Conservation (phyloP, 2,329 filamentous ascomycete species). For the Didymella sp. region DNA sequence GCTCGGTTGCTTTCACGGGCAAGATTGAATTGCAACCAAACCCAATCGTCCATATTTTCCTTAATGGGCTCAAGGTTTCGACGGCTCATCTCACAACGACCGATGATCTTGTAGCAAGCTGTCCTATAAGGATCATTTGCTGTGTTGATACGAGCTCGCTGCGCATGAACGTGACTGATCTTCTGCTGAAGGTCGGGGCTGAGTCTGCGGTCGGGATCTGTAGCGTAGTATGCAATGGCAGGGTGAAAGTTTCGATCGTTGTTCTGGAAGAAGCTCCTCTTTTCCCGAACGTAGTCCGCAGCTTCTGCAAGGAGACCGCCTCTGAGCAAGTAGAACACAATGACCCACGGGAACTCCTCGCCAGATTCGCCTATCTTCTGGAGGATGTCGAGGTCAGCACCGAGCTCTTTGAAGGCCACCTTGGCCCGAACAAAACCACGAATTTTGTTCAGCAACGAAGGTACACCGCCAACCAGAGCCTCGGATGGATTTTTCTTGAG, state of each 20-base stretch:
- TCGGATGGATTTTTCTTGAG: conserved; percentile 86
- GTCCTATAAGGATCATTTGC: conserved; percentile 94
- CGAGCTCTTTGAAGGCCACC: conserved; percentile 80
- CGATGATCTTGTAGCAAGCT: conserved; percentile 97
- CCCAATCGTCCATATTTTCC: conserved; percentile 70
- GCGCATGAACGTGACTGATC: conserved; percentile 88
- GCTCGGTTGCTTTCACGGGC: conserved; percentile 67
- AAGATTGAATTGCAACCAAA: conserved; percentile 70
- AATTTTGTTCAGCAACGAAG: conserved; percentile 87
- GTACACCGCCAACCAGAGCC: conserved; percentile 86
- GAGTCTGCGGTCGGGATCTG: conserved; percentile 76
- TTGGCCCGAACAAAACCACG: conserved; percentile 89
- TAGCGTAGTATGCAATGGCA: conserved; percentile 85
- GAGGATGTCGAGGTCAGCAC: conserved; percentile 78
- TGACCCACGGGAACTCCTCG: conserved; percentile 88
- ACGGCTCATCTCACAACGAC: conserved; percentile 70
- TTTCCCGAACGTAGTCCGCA: conserved; percentile 81
- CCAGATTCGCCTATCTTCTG: conserved; percentile 69
- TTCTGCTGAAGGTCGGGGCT: conserved; percentile 81
- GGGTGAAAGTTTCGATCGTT: conserved; percentile 89
- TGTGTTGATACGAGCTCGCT: conserved; percentile 81
- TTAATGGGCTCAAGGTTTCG: conserved; percentile 65
- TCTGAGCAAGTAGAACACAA: conserved; percentile 90
- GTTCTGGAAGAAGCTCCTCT: conserved; percentile 84
- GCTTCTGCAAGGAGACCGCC: conserved; percentile 86